These are phyloP conservation scores for Apiotrichum siamense DNA, from an alignment of 1,284 basidiomycete species.

Conservation along the genomic window DNA sequence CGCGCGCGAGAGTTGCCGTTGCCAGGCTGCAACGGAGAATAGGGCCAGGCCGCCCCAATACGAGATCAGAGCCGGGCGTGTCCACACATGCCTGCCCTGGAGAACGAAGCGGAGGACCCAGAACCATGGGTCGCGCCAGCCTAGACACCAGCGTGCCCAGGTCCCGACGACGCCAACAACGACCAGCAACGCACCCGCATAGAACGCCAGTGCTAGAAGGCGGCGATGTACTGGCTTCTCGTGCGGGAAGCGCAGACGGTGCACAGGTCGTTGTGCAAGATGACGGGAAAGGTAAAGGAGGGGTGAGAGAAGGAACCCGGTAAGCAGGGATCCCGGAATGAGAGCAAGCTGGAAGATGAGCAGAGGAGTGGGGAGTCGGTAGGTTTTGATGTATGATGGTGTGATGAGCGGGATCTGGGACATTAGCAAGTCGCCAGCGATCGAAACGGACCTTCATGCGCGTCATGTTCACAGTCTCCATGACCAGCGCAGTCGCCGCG, in stretches of 20 bases:
- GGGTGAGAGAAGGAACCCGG: slow-evolving; percentile 90
- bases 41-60: slow-evolving; percentile 81
- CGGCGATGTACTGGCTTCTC: slow-evolving; percentile 80
- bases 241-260: slow-evolving; percentile 79
- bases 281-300: slow-evolving; percentile 86
- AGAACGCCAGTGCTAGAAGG: slow-evolving; percentile 79
- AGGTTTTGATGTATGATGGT: slow-evolving; percentile 86
- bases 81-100: slow-evolving; percentile 72
- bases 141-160: slow-evolving; percentile 87
- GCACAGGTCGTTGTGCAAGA: slow-evolving; percentile 83
- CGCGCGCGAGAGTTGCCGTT: slow-evolving; percentile 70
- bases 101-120: slow-evolving; percentile 73
- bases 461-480: slow-evolving; percentile 79
- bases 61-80: slow-evolving; percentile 66
- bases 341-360: slow-evolving; percentile 89
- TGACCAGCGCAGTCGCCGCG: slow-evolving; percentile 76
- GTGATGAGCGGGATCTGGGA: slow-evolving; percentile 69
- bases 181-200: slow-evolving; percentile 68
- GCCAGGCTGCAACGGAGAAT: slow-evolving; percentile 88
- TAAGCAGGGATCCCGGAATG: slow-evolving; percentile 83
- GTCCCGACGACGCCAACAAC: slow-evolving; percentile 80
- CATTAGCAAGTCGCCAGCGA: not conserved
- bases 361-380: slow-evolving; percentile 85
- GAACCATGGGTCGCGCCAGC: slow-evolving; percentile 77
- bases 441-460: slow-evolving; percentile 60